phyloP scores from a whole-genome alignment of 495 filamentous ascomycete genomes.

The Lichina pygmaea region DNA sequence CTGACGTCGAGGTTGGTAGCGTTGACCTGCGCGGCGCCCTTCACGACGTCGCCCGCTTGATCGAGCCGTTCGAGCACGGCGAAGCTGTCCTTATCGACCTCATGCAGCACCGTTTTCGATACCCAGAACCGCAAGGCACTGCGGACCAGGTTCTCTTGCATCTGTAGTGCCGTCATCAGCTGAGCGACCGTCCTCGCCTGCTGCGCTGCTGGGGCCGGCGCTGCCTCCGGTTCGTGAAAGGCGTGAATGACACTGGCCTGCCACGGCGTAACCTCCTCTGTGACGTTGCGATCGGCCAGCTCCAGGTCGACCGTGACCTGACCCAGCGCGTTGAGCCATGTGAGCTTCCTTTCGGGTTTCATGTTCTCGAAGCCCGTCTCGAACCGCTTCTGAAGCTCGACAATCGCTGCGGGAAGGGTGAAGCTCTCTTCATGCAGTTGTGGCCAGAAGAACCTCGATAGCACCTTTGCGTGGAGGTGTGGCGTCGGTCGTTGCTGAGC shows the following conservation, averaged over 20 bases:
- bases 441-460: slow-evolving; percentile 91
- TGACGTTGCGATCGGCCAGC: slow-evolving; percentile 51
- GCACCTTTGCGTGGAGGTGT: slow-evolving; percentile 46
- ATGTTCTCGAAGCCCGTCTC: slow-evolving; percentile 47
- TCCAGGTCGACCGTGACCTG: slow-evolving; percentile 60
- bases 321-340: slow-evolving; percentile 63
- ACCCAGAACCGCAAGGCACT: slow-evolving; percentile 72
- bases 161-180: slow-evolving; percentile 37
- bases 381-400: slow-evolving; percentile 38
- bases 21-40: slow-evolving; percentile 14
- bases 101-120: slow-evolving; percentile 45
- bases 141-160: slow-evolving; percentile 49
- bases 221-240: slow-evolving; percentile 26
- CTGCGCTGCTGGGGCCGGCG: slow-evolving; percentile 6
- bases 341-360: slow-evolving; percentile 61
- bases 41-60: slow-evolving; percentile 14
- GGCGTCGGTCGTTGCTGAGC: neutral
- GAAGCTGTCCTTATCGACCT: slow-evolving; percentile 24
- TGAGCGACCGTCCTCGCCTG: slow-evolving; percentile 28
- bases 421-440: slow-evolving; percentile 54
- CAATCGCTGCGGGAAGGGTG: slow-evolving; percentile 34
- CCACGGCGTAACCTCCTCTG: slow-evolving; percentile 53
- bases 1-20: slow-evolving; percentile 17
- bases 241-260: slow-evolving; percentile 78
- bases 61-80: slow-evolving; percentile 35